Conservation (phyloP, 1,284 basidiomycete genomes). For the Amylostereum chailletii region DNA sequence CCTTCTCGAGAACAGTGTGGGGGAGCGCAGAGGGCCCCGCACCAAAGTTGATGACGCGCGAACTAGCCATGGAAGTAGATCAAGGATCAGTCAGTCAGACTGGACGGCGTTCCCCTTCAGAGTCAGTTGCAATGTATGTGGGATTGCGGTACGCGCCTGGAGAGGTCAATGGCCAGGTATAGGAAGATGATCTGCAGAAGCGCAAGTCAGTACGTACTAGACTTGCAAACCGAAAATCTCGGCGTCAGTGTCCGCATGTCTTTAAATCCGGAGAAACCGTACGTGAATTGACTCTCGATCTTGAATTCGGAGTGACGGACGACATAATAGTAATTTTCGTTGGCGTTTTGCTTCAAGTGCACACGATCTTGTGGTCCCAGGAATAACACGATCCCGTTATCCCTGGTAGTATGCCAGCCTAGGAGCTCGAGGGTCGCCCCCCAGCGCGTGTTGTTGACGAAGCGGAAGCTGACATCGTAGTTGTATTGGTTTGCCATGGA, state of each 20-base stretch:
- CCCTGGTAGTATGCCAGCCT: slow-evolving; percentile 9
- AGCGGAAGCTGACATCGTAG: slow-evolving; percentile 10
- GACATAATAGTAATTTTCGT: slow-evolving; percentile 10
- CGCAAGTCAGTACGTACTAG: too few relatives aligned
- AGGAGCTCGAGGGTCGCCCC: slow-evolving; percentile 10
- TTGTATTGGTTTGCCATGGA: slow-evolving; percentile 1
- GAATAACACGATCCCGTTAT: slow-evolving; percentile 10
- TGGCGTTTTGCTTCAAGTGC: slow-evolving; percentile 9
- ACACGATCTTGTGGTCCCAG: slow-evolving; percentile 8
- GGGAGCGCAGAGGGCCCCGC: slow-evolving; percentile 89
- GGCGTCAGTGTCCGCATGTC: neutral
- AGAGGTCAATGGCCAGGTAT: too few relatives aligned
- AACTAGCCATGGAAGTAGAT: slow-evolving; percentile 22
- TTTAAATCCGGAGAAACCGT: neutral
- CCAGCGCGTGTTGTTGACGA: slow-evolving; percentile 9
- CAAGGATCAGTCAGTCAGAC: neutral
- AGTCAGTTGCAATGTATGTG: too few relatives aligned
- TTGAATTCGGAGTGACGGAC: slow-evolving; percentile 3
- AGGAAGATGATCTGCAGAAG: too few relatives aligned
- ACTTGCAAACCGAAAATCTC: neutral
- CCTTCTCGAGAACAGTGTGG: slow-evolving; percentile 72
- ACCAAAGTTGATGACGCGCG: slow-evolving; percentile 76
- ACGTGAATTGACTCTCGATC: slow-evolving; percentile 11
- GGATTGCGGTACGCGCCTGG: too few relatives aligned
- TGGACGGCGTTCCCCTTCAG: too few relatives aligned